Conservation (phyloP, 441 rosid species). For the Eruca vesicaria region DNA sequence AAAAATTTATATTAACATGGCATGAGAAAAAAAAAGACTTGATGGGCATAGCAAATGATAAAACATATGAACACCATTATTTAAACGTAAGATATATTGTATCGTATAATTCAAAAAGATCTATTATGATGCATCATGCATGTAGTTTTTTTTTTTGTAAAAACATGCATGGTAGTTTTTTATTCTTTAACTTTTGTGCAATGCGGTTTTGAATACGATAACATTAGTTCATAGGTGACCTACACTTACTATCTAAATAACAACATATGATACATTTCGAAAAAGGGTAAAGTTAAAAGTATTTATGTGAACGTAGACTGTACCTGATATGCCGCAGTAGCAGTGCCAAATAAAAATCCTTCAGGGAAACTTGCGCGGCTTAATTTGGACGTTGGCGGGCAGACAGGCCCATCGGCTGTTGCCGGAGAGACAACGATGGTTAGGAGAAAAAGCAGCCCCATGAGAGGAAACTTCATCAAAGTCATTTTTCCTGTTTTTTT, state of each 20-base stretch:
- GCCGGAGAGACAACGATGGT: slow-evolving; percentile 1
- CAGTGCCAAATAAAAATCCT: slow-evolving; percentile 32
- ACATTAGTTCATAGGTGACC: no score
- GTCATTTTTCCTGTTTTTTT: slow-evolving; percentile 22
- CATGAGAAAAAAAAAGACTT: no score
- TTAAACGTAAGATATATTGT: no score
- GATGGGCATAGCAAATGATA: neutral
- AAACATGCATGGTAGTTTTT: no score
- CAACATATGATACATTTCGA: neutral
- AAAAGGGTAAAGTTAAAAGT: no score
- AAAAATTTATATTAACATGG: no score
- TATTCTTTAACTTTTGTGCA: no score
- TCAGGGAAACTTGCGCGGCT: slow-evolving; percentile 31
- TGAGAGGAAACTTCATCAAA: slow-evolving; percentile 8
- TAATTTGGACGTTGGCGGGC: slow-evolving; percentile 10
- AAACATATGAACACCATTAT: neutral
- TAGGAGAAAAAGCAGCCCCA: slow-evolving; percentile 24
- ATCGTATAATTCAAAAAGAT: no score
- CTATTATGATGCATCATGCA: no score
- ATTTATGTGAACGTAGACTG: neutral
- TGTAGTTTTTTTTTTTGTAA: no score
- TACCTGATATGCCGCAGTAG: slow-evolving; percentile 32
- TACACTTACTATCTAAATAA: neutral
- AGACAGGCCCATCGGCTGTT: slow-evolving; percentile 23
- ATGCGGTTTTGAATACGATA: no score